Evolutionary conservation across 768 basidiomycete species (phyloP).

Genomic region (Polyporus arcularius): DNA sequence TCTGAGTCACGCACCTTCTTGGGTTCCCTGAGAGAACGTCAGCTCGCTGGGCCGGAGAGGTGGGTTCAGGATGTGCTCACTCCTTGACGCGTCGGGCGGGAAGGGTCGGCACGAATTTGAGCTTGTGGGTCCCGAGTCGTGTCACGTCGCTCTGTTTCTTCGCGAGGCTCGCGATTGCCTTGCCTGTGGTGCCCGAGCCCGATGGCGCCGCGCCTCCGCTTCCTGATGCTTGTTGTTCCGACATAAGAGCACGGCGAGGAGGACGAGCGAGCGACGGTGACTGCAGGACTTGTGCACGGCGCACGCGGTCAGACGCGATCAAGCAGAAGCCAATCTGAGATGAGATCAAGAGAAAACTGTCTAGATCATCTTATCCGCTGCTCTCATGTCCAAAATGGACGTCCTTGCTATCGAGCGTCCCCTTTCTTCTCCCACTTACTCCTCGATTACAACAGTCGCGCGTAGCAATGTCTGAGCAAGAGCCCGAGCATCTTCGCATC

Average conservation of each 20-base stretch:
- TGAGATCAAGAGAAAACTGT: background rate
- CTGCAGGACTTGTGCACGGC: too few relatives aligned
- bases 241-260: slow-evolving; percentile 20
- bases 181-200: slow-evolving; percentile 29
- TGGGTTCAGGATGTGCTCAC: slow-evolving; percentile 46
- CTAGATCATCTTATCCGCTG: background rate
- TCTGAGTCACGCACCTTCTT: slow-evolving; percentile 51
- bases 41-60: slow-evolving; percentile 16
- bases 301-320: too few relatives aligned
- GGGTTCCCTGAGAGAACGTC: slow-evolving; percentile 49
- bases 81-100: slow-evolving; percentile 79
- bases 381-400: background rate
- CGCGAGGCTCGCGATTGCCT: slow-evolving; percentile 76
- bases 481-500: slow-evolving; percentile 62
- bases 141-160: slow-evolving; percentile 72
- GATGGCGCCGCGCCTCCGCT: slow-evolving; percentile 11
- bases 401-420: background rate
- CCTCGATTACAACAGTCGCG: background rate
- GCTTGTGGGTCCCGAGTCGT: slow-evolving; percentile 67
- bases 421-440: slow-evolving; percentile 2
- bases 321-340: background rate
- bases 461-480: slow-evolving; percentile 13
- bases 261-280: background rate
- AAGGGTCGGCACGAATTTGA: slow-evolving; percentile 80
- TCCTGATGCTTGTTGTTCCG: slow-evolving; percentile 16